phyloP scores from a whole-genome alignment of 1,284 basidiomycete species.

The Pseudozyma hubeiensis region DNA sequence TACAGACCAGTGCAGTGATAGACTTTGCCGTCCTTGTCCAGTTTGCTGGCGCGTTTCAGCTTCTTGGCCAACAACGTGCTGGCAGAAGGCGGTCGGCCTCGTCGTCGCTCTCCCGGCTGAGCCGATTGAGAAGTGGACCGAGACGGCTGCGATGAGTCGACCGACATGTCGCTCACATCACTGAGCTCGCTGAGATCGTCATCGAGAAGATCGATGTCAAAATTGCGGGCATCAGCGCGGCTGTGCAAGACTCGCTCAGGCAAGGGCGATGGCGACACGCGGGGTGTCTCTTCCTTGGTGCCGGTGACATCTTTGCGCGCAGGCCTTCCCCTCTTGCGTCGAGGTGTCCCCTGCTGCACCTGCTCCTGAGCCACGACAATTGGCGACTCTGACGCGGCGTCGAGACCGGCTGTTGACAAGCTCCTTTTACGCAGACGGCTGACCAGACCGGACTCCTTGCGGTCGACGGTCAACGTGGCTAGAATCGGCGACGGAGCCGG shows the following conservation, averaged over 20 bases:
- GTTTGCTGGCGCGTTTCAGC: constrained; percentile 27
- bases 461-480: not conserved
- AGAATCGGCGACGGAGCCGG: not conserved
- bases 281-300: not conserved
- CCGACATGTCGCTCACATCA: constrained; percentile 25
- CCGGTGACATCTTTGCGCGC: not conserved
- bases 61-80: constrained; percentile 14
- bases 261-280: not conserved
- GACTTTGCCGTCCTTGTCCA: constrained; percentile 36
- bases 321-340: constrained; percentile 29
- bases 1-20: constrained; percentile 40
- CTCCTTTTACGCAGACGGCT: constrained; percentile 23
- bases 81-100: constrained; percentile 12
- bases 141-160: constrained; percentile 18
- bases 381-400: not conserved
- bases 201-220: constrained; percentile 28
- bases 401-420: not conserved
- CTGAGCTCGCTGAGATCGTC: constrained; percentile 38
- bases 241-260: not conserved
- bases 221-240: not conserved
- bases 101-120: constrained; percentile 4
- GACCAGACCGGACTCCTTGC: not conserved
- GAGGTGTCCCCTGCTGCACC: not conserved
- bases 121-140: constrained; percentile 8
- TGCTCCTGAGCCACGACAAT: not conserved